A percentile compares a stretch with the other conserved stretches of the same genome.
Evolutionary conservation across 2,329 filamentous ascomycete genomes (phyloP).

Genomic region (Botrytis deweyae): DNA sequence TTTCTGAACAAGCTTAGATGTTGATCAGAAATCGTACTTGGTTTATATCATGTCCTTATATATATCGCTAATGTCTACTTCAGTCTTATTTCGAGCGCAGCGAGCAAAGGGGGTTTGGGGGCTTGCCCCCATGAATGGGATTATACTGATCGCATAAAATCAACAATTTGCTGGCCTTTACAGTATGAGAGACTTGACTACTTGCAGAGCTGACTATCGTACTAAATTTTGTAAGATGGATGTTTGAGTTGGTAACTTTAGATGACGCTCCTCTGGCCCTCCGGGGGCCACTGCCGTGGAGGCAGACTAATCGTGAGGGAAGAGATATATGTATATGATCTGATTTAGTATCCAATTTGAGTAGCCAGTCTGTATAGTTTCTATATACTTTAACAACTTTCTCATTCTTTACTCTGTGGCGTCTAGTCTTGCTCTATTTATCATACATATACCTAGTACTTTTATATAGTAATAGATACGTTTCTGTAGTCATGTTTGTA

Average conservation of each 20-base stretch:
- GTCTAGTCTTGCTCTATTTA: not conserved
- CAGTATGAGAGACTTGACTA: not conserved
- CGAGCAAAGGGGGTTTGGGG: not conserved
- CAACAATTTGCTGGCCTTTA: not conserved
- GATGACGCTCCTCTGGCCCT: not conserved
- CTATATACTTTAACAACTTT: not conserved
- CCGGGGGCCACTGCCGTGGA: not conserved
- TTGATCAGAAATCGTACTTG: not conserved
- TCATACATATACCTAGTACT: too few relatives aligned
- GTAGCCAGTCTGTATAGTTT: not conserved
- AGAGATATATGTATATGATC: not conserved
- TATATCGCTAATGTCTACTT: not conserved
- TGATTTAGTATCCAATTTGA: not conserved
- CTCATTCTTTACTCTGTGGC: not conserved
- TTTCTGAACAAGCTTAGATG: not conserved
- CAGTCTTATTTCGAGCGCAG: not conserved
- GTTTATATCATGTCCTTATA: not conserved
- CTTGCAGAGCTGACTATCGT: not conserved
- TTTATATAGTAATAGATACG: not conserved
- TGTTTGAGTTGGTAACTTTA: not conserved
- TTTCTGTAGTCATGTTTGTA: not conserved
- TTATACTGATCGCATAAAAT: not conserved
- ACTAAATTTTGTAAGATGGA: too few relatives aligned
- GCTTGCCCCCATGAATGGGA: not conserved
- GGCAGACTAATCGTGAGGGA: not conserved